phyloP scores from a whole-genome alignment of 371 early-diverging fungal genomes.

The Sporodiniella umbellata region DNA sequence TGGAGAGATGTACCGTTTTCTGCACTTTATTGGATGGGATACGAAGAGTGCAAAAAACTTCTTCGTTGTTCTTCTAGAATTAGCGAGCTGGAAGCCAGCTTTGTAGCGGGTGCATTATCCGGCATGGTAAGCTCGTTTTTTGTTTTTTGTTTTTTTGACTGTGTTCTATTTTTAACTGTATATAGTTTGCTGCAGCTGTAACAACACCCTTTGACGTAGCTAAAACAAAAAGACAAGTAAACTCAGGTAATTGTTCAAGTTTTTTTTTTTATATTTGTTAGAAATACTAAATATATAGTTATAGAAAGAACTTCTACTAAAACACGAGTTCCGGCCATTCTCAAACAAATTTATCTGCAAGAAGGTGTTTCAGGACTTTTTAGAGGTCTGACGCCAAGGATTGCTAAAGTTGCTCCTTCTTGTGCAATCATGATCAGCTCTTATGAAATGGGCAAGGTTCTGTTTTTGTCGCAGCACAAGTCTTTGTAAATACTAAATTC shows the following conservation, averaged over 20 bases:
- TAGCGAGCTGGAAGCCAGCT: slow-evolving; percentile 51
- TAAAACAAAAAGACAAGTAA: slow-evolving; percentile 84
- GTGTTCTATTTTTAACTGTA: too few species aligned
- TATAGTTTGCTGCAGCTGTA: slow-evolving; percentile 80
- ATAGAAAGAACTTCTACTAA: slow-evolving; percentile 1
- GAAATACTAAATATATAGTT: background rate
- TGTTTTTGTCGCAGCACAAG: slow-evolving; percentile 32
- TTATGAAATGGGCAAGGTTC: slow-evolving; percentile 71
- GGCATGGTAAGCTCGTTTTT: slow-evolving; percentile 56
- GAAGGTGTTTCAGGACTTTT: slow-evolving; percentile 81
- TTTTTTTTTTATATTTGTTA: background rate
- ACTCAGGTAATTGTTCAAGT: slow-evolving; percentile 13
- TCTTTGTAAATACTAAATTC: background rate
- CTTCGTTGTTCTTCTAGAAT: slow-evolving; percentile 3
- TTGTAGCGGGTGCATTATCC: slow-evolving; percentile 71
- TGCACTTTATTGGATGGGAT: slow-evolving; percentile 90
- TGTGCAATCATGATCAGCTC: slow-evolving; percentile 95
- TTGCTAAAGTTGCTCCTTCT: slow-evolving; percentile 90
- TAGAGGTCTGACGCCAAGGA: slow-evolving; percentile 72
- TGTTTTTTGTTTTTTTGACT: background rate
- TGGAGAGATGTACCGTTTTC: slow-evolving; percentile 93
- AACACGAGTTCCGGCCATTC: slow-evolving; percentile 26
- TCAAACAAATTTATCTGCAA: slow-evolving; percentile 52
- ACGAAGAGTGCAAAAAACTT: slow-evolving; percentile 65
- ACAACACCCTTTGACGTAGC: slow-evolving; percentile 97